Base-by-base conservation (phyloP, 805 yeast genomes). In the Nakazawaea siamensis region DNA sequence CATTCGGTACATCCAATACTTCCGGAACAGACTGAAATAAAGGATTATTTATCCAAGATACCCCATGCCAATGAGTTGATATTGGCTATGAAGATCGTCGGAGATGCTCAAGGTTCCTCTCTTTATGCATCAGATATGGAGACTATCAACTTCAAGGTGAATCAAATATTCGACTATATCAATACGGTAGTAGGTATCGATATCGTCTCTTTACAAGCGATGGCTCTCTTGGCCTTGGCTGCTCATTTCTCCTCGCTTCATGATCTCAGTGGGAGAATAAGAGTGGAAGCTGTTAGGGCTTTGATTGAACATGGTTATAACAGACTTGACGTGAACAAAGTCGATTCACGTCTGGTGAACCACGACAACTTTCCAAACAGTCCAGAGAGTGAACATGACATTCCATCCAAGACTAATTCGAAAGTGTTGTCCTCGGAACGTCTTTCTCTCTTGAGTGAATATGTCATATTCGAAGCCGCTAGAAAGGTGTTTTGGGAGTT, bases 191-290 rank as follows among this genome's bases (percentile, higher is more conserved):
- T 43, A 15, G 62, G 62, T 4, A 55, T 57, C 27, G 77, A 70
- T 47, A 49, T 70, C 5, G 46, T 69, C 2, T 47, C 70, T 1
- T 38, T 70, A 15, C 76, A 70, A 40, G 45, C 64, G 0, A 41
- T 70, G 29, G 45, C 66, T 7, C 35, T 70, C 10, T 34, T 66
- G 7, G 55, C 70, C 0, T 55, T 70, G 45, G 57, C 64, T 4
- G 57, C 72, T 12, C 77, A 70, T 42, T 65, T 70, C 18, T 66
- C 73, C n/a, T 66, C 76, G 0, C 43, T 70, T 7, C 76, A 70
- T 44, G 69, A 63, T 25, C 41, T 69, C 29, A 63, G 72, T 29
- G 51, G 60, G 2, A 44, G 55, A 0, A 39, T 70, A n/a, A 57
- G 76, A 39, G 62, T 57, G 24, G 57, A 64, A 19, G 60, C 67